Percentiles rank a stretch among this genome's conserved stretches.
Evolutionary conservation across 2,329 filamentous ascomycete species (phyloP).

Genomic region (Colletotrichum sp.): DNA sequence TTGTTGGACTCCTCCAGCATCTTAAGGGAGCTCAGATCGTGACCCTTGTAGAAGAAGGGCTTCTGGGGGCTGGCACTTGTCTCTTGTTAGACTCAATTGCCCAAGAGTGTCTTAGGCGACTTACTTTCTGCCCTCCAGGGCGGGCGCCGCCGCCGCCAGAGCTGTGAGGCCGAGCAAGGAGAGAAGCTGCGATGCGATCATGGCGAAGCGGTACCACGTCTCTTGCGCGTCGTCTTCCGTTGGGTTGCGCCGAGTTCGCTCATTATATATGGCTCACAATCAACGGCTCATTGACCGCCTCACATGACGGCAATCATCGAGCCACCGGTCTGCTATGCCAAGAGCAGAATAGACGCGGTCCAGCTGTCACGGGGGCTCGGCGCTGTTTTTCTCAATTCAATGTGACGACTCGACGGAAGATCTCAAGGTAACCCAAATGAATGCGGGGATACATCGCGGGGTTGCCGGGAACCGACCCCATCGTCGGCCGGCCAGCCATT

Average conservation of each 20-base stretch:
- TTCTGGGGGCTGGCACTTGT: background rate
- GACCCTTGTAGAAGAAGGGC: constrained; percentile 18
- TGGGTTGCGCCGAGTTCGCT: background rate
- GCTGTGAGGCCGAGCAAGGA: constrained; percentile 9
- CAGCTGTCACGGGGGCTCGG: constrained; percentile 6
- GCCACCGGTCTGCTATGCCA: background rate
- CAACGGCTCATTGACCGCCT: background rate
- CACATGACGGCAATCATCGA: background rate
- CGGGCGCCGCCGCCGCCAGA: background rate
- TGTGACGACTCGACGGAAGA: constrained; percentile 9
- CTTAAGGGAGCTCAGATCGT: constrained; percentile 18
- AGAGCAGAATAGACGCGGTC: constrained; percentile 3
- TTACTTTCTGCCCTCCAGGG: background rate
- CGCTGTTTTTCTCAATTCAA: background rate
- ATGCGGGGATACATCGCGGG: constrained; percentile 12
- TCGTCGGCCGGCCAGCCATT: constrained; percentile 1
- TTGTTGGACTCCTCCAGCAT: constrained; percentile 12
- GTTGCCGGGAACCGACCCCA: constrained; percentile 9
- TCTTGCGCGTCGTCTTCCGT: background rate
- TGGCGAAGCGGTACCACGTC: background rate
- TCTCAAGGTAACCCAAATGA: background rate
- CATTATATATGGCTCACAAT: background rate
- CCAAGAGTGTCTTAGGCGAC: background rate
- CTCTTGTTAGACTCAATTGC: background rate
- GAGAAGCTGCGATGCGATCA: background rate